A percentile compares a stretch with the other conserved stretches of the same genome.
These are phyloP conservation scores for Fagopyrum homotropicum DNA, from an alignment of 148 eudicot species.

Conservation along the genomic window DNA sequence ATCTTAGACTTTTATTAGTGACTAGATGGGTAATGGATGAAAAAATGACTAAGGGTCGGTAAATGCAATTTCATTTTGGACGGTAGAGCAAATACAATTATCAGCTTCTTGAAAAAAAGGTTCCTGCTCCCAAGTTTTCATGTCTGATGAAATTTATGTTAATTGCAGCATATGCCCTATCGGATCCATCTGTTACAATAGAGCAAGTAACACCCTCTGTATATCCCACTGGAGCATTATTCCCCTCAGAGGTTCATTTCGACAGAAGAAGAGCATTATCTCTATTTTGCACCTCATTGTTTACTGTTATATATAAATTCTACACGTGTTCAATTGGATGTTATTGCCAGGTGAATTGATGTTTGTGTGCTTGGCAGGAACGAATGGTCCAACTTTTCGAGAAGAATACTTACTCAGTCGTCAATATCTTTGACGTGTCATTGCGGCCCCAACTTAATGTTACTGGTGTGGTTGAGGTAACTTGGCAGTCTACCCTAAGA, in stretches of 20 bases:
- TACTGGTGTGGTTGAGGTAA: constrained; percentile 93
- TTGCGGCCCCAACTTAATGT: constrained; percentile 87
- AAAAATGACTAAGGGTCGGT: neutral
- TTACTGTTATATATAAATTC: constrained; percentile 16
- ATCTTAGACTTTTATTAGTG: neutral
- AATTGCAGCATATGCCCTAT: constrained; percentile 71
- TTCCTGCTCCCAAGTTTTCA: constrained; percentile 6
- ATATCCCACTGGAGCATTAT: constrained; percentile 62
- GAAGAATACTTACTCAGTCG: constrained; percentile 93
- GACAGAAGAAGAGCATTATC: constrained; percentile 11
- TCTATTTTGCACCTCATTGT: neutral
- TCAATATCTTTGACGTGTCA: constrained; percentile 95
- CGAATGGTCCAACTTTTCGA: constrained; percentile 83
- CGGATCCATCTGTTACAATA: constrained; percentile 87
- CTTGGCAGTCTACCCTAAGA: constrained; percentile 7
- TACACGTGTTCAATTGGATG: constrained; percentile 26
- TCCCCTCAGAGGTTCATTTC: constrained; percentile 77
- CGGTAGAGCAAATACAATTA: too few species aligned
- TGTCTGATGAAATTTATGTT: constrained; percentile 16
- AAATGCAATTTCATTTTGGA: neutral
- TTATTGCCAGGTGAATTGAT: constrained; percentile 48
- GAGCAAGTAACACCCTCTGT: constrained; percentile 82
- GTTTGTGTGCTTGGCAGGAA: constrained; percentile 74
- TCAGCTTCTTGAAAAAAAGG: neutral
- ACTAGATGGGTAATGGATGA: neutral